Evolutionary conservation across 371 early-diverging fungal genomes (phyloP), one percentile per base, ranked within the genome.

Genomic region (Mucor indicus): DNA sequence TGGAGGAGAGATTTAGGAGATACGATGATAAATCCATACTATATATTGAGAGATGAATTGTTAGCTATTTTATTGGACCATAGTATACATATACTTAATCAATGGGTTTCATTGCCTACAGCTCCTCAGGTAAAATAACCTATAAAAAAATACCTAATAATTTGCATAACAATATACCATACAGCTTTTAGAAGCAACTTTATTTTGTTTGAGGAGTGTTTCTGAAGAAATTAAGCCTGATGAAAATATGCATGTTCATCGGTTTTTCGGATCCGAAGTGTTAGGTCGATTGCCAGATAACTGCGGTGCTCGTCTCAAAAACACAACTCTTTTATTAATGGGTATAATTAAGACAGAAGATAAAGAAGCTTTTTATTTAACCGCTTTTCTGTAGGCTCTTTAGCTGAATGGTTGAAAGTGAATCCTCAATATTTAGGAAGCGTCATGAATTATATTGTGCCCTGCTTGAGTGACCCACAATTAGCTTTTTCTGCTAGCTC

Each of bases 1-100:
- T 88, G 82, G 58, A 83, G 91, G 22, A 74, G 87, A 17, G 89
- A 90, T 60, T 69, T 83, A 20, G 85, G 84, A 4, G 93, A 92
- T 38, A 83, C 85, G 8, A 63, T 91, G 48, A 77, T 88, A 38
- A 79, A 83, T 48, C 80, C 86, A 13, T 85, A 86, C 56, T 81
- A 79, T 50, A 79, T 88, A 9, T 65, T 91, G 10, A 80, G 83
- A 25, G 72, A 69, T n/a, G 74, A 77, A 13, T 80, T 89, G 69
- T 59, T 86, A 23, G 56, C 71, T 1, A 70, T 76, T 27, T 53
- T 88, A 12, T 65, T 87, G 4, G 77, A 84, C 12, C 64, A 79
- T 13, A 70, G 67, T n/a, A 39, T 64, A 9, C 36, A 38, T 3
- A 66, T 81, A n/a, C 41, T 81, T 23, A 64, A 68, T 38, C 63